phyloP scores from a whole-genome alignment of 371 early-diverging fungal species.

The Encephalitozoon intestinalis region DNA sequence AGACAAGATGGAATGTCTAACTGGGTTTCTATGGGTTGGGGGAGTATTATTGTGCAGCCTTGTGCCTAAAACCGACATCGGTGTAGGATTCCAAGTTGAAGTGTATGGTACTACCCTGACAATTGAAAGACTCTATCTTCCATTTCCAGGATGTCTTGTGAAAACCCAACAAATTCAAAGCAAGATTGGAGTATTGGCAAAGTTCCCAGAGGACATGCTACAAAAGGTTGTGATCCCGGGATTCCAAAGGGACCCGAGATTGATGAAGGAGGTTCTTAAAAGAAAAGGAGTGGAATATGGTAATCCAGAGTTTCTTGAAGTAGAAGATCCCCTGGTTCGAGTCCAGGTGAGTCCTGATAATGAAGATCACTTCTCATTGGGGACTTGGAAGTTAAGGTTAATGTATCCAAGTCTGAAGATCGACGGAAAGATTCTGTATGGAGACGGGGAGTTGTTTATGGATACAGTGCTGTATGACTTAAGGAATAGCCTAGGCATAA shows the following conservation, averaged over 20 bases:
- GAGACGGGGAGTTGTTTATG: not conserved
- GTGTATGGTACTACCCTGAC: not conserved
- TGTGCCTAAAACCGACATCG: not conserved
- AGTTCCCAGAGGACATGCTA: not conserved
- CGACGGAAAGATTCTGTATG: not conserved
- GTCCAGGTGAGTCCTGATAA: not conserved
- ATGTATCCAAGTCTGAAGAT: not conserved
- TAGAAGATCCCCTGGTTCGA: not conserved
- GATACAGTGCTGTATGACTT: not conserved
- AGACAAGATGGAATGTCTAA: not conserved
- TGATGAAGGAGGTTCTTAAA: not conserved
- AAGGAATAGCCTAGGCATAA: not conserved
- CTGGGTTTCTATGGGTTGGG: not conserved
- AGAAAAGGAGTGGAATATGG: not conserved
- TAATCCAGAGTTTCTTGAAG: not conserved
- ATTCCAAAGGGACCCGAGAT: not conserved
- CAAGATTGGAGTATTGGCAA: not conserved
- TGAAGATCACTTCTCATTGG: not conserved
- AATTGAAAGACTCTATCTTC: not conserved
- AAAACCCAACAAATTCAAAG: not conserved
- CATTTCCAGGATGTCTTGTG: not conserved
- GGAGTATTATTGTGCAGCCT: not conserved
- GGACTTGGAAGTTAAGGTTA: not conserved
- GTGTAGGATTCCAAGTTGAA: not conserved
- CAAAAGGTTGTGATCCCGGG: not conserved